A percentile compares a stretch with the other conserved stretches of the same genome.
Evolutionary conservation across 345 rosid genomes (phyloP).

Genomic region (Ceriops tagal): DNA sequence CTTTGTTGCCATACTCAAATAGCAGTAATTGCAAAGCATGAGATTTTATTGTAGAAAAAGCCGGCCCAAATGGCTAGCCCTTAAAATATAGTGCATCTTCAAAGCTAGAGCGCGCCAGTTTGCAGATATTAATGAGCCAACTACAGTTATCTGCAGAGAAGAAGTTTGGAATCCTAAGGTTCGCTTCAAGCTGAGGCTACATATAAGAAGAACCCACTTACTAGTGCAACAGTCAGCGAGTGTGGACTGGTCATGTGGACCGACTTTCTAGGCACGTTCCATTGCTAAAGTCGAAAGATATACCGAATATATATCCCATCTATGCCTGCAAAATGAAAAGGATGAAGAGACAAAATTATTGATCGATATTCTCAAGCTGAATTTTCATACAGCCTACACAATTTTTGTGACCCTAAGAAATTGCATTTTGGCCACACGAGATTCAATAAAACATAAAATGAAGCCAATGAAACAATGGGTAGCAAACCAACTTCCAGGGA

Average conservation of each 20-base stretch:
- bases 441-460: too few species aligned
- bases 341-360: neutral
- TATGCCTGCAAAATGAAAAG: conserved; percentile 3
- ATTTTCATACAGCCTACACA: neutral
- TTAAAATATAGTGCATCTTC: neutral
- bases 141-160: neutral
- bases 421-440: too few species aligned
- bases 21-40: conserved; percentile 6
- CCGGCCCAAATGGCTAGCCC: neutral
- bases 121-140: neutral
- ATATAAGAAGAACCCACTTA: neutral
- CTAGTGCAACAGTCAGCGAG: neutral
- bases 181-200: too few species aligned
- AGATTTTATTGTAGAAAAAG: neutral
- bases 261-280: too few species aligned
- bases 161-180: neutral
- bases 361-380: neutral
- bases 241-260: neutral
- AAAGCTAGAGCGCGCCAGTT: neutral
- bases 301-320: neutral
- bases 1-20: neutral
- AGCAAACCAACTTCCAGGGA: too few species aligned
- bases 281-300: neutral
- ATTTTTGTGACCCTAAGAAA: neutral
- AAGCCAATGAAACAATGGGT: too few species aligned